Percentiles rank a stretch among this genome's conserved stretches.
phyloP scores from a whole-genome alignment of 2,329 filamentous ascomycete genomes.

The Pseudocercospora pini-densiflorae region DNA sequence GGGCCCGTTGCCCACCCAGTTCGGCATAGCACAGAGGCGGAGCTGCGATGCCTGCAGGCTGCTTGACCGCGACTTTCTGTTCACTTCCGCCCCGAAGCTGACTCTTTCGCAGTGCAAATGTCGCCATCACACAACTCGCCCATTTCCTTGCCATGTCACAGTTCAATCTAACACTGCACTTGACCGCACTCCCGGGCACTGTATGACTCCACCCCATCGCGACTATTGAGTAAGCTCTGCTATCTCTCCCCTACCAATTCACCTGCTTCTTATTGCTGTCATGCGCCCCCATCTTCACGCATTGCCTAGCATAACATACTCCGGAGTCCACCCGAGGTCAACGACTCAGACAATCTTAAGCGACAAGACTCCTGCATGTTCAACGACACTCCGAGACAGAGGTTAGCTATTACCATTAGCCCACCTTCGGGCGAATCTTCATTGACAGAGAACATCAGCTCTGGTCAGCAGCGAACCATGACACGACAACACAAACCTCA shows the following conservation, averaged over 20 bases:
- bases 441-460: constrained; percentile 17
- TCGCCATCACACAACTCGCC: constrained; percentile 7
- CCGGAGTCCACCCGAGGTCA: constrained; percentile 11
- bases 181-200: constrained; percentile 13
- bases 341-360: constrained; percentile 21
- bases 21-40: neutral
- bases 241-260: constrained; percentile 3
- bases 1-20: neutral
- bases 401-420: neutral
- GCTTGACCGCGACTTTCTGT: constrained; percentile 20
- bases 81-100: constrained; percentile 7
- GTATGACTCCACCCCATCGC: constrained; percentile 13
- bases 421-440: neutral
- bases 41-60: constrained; percentile 10
- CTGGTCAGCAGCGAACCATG: constrained; percentile 19
- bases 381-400: constrained; percentile 16
- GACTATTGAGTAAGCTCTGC: constrained; percentile 17
- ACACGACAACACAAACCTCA: constrained; percentile 25
- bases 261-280: constrained; percentile 10
- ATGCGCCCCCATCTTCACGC: constrained; percentile 3
- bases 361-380: constrained; percentile 30
- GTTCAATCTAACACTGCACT: constrained; percentile 20
- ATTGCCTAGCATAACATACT: neutral
- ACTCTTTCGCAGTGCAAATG: constrained; percentile 14
- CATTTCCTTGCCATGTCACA: constrained; percentile 1